Base-by-base conservation (phyloP, 495 filamentous ascomycete genomes). In the Margaritispora aquatica region DNA sequence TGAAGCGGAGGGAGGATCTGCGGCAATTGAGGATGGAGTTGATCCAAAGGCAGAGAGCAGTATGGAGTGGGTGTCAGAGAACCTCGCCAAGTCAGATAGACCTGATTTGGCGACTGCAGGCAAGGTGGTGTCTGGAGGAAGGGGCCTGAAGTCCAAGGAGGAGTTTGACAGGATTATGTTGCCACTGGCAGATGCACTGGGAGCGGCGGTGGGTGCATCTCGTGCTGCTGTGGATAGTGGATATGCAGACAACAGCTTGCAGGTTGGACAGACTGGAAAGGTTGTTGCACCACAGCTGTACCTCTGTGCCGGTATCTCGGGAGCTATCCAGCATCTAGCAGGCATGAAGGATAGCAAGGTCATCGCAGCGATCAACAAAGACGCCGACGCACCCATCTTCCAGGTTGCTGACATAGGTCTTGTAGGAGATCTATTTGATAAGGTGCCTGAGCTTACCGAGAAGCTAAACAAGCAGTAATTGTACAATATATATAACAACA, bases 281-380 rank as follows among this genome's bases (percentile, higher is more conserved):
- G 95, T 96, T 59, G 92, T 98, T 29, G 94, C 94, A 44, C 94
- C 94, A 55, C 87, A 98, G 73, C 76, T 97, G 60, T 98, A 98
- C 70, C 81, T 98, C 58, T 94, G 90, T 27, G 93, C 92, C 17
- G 94, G 94, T 67, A 97, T 98, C 68, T 94, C 88, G 5, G 94
- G 94, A 49, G 94, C 94, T 22, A 98, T 98, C 63, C 94, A 98
- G 75, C 94, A 98, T 81, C 76, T 98, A 74, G 95, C 95, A 44
- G 94, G 94, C 69, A 98, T 98, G 94, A 98, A 98, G 83, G 94
- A 98, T 71, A 96, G 90, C 78, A 98, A 98, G 80, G 95, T 98
- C 60, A 98, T 98, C 80, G 95, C 92, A 36, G 90, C 89, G 26
- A 97, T 98, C 70, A 97, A 98, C 79, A 98, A 98, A 79, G 94